Evolutionary conservation across 2,329 filamentous ascomycete species (phyloP).

Genomic region (Trichoderma pleuroti): DNA sequence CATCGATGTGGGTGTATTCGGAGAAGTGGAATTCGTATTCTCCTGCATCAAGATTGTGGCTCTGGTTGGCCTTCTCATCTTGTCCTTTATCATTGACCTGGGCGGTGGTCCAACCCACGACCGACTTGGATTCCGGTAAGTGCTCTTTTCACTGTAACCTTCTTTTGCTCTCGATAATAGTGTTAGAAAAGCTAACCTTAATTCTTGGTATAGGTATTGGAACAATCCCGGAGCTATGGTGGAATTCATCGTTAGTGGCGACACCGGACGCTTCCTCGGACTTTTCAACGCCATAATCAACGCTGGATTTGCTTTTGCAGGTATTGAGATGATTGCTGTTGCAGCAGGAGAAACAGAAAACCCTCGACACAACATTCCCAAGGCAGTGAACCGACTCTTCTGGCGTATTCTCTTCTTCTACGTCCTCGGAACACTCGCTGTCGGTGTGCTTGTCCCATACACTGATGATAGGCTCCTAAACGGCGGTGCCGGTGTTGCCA

Average conservation of each 20-base stretch:
- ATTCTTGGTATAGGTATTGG: slow-evolving; percentile 43
- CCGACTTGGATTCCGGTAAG: slow-evolving; percentile 54
- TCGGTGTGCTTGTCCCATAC: slow-evolving; percentile 52
- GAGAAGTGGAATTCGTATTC: slow-evolving; percentile 50
- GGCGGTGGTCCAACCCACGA: slow-evolving; percentile 62
- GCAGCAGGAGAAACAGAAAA: slow-evolving; percentile 59
- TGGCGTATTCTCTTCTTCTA: slow-evolving; percentile 70
- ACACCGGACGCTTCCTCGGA: slow-evolving; percentile 59
- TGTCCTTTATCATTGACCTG: slow-evolving; percentile 66
- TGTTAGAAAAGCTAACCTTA: background rate
- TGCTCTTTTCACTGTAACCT: too few relatives aligned
- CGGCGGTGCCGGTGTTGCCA: slow-evolving; percentile 51
- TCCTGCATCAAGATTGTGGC: slow-evolving; percentile 51
- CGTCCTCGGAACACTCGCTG: slow-evolving; percentile 59
- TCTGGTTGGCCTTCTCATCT: slow-evolving; percentile 54
- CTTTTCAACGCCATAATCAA: slow-evolving; percentile 56
- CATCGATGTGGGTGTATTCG: slow-evolving; percentile 42
- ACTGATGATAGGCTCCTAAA: slow-evolving; percentile 46
- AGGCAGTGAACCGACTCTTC: slow-evolving; percentile 69
- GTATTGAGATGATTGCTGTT: slow-evolving; percentile 63
- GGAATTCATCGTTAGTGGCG: slow-evolving; percentile 40
- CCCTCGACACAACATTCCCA: slow-evolving; percentile 61
- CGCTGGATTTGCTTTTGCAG: slow-evolving; percentile 65
- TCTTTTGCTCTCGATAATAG: background rate
- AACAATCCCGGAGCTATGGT: slow-evolving; percentile 33